Base-by-base conservation (phyloP, 2,329 filamentous ascomycete species). In the Cytospora paraplurivora region DNA sequence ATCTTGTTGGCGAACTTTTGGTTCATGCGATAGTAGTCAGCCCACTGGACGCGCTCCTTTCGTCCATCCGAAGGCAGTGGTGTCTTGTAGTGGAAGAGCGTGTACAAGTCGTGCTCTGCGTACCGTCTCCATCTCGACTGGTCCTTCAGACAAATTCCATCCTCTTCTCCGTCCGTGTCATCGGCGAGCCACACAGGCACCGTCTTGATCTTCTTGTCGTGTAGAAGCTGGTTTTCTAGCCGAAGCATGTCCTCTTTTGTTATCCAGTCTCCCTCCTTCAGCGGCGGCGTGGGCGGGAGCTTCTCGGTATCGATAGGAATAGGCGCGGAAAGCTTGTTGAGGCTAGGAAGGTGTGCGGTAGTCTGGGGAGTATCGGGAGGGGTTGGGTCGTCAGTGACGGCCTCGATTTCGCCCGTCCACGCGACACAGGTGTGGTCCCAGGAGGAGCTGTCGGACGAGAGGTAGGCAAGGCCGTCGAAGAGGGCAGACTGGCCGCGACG, bases 341-440 rank as follows among this genome's bases (percentile, higher is more conserved):
- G 75, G 12, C 87, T 82, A 7, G 81, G 78, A 21, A 81, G 75
- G 69, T 81, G 75, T n/a, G 82, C 76, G 10, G 83, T 80, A 12
- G 80, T 79, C 67, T 79, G 78, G 34, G 83, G 81, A 0, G 80
- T 81, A 60, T 77, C 76, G 19, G 81, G 79, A 2, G 82, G 77
- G 6, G 81, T 79, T 13, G 78, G 67, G 21, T 75, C 72, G 52
- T 84, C 80, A 49, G 72, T 67, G 4, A 76, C 78, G n/a, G 62
- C 56, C 63, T 88, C 85, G 64, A 94, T 89, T 75, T 98, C 94
- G 64, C 94, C 94, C 3, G 94, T 97, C 94, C 94, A 98, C 53
- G 92, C 93, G 59, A 98, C 91, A 7, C 97, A 85, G 0, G 89
- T 95, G 78, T 97, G 94, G 71, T 93, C 92, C 93, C 93, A 98